Evolutionary conservation across 2,329 filamentous ascomycete genomes (phyloP).

Genomic region (Teratosphaeria nubilosa): DNA sequence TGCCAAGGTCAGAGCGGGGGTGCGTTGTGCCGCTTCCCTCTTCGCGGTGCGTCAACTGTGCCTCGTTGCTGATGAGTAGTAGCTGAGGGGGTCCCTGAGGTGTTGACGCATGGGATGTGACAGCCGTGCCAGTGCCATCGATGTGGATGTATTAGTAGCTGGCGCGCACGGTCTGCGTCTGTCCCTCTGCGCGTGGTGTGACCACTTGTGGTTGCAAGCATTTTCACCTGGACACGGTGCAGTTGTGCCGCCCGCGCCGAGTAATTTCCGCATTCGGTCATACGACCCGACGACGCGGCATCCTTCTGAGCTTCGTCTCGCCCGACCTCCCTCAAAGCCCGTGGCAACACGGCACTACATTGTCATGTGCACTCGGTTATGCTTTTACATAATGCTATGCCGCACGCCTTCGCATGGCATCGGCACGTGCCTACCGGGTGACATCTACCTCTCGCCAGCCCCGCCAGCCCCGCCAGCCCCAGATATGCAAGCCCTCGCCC

Average conservation of each 20-base stretch:
- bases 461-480: no score
- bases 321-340: neutral
- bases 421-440: neutral
- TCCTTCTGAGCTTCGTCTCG: neutral
- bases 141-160: neutral
- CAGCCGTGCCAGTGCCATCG: no score
- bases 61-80: neutral
- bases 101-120: neutral
- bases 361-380: neutral
- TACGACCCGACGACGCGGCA: neutral
- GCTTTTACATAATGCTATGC: neutral
- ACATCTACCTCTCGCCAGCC: neutral
- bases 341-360: neutral
- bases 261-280: neutral
- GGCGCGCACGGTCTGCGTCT: neutral
- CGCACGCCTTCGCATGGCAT: neutral
- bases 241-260: no score
- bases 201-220: no score
- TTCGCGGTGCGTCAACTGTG: neutral
- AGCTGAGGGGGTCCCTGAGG: no score
- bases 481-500: no score
- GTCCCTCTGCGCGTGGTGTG: no score
- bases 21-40: neutral
- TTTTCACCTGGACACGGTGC: no score
- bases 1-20: no score